Conservation (phyloP, 805 yeast species). For the Metschnikowia sp. region DNA sequence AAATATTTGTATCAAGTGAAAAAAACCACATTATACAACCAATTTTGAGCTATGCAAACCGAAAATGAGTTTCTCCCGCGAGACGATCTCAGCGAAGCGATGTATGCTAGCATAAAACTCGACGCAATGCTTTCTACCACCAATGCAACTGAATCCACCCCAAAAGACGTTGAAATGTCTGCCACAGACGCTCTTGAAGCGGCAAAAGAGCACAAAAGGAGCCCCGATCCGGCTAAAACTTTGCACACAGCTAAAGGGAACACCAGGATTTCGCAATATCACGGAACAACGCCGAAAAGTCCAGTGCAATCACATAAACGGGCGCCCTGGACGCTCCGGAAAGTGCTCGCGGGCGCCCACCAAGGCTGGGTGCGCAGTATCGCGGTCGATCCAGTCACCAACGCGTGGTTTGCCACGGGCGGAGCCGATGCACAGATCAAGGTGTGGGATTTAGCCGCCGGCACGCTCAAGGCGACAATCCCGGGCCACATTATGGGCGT, state of each 20-base stretch:
- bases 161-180: no score
- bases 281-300: neutral
- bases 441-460: slow-evolving; percentile 83
- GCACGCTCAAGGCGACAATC: slow-evolving; percentile 65
- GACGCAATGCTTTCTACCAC: slow-evolving; percentile 16
- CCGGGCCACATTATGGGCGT: slow-evolving; percentile 93
- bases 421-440: slow-evolving; percentile 85
- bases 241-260: no score
- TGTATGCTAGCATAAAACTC: slow-evolving; percentile 28
- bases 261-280: neutral
- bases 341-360: slow-evolving; percentile 80
- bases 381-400: slow-evolving; percentile 73
- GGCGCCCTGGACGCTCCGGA: slow-evolving; percentile 57
- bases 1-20: no score
- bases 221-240: no score
- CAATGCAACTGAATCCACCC: no score
- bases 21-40: no score
- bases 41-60: neutral
- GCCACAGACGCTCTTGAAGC: no score
- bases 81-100: slow-evolving; percentile 31
- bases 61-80: slow-evolving; percentile 22
- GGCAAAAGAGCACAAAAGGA: no score
- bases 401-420: slow-evolving; percentile 90
- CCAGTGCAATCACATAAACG: neutral
- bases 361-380: slow-evolving; percentile 89